Percentiles rank a stretch among this genome's conserved stretches.
Evolutionary conservation across 345 rosid genomes (phyloP).

Genomic region (Populus ilicifolia): DNA sequence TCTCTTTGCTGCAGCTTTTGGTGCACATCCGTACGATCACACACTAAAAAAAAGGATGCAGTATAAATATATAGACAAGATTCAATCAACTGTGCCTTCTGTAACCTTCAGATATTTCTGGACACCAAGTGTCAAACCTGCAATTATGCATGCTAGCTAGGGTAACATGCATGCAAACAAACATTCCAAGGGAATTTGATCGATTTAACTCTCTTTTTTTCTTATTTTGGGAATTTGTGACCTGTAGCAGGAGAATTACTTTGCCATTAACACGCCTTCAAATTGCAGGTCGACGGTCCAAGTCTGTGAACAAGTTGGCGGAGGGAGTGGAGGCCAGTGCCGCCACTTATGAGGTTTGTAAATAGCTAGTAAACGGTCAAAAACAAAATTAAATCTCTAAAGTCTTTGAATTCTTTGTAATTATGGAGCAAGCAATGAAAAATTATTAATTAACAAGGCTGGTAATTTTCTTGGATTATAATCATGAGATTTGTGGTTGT

Average conservation of each 20-base stretch:
- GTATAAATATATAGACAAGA: not conserved
- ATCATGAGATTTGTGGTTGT: not conserved
- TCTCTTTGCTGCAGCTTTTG: slow-evolving; percentile 19
- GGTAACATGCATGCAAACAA: no score
- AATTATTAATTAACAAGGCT: no score
- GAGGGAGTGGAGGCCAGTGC: slow-evolving; percentile 16
- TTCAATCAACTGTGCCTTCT: not conserved
- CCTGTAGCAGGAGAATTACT: not conserved
- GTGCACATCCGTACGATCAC: not conserved
- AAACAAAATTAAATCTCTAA: no score
- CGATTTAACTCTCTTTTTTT: not conserved
- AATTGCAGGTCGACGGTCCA: slow-evolving; percentile 46
- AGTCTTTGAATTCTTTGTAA: no score
- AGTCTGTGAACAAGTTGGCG: slow-evolving; percentile 18
- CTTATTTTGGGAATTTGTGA: not conserved
- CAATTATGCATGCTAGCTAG: no score
- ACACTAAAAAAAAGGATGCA: not conserved
- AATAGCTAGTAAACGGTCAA: not conserved
- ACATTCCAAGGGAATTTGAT: not conserved
- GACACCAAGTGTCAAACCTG: no score
- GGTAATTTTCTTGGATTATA: not conserved
- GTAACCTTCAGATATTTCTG: no score
- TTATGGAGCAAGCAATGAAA: no score
- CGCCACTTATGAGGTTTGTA: slow-evolving; percentile 36
- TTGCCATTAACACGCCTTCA: not conserved